These are phyloP conservation scores for Clonostachys rhizophaga DNA, from an alignment of 2,329 filamentous ascomycete genomes.

Conservation along the genomic window DNA sequence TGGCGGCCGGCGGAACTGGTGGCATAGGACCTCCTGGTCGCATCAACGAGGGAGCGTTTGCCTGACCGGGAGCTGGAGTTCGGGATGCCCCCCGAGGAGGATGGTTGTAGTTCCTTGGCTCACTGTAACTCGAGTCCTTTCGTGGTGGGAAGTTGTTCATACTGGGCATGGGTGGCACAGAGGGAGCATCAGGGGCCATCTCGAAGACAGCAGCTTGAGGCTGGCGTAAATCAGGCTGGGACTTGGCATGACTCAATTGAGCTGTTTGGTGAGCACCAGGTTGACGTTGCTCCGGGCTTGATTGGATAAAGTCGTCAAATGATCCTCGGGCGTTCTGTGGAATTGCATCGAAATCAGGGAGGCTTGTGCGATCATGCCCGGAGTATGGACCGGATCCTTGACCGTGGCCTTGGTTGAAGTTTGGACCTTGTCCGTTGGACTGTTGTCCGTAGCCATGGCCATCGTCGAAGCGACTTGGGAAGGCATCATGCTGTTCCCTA, in stretches of 20 bases:
- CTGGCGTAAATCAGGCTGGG: slow-evolving; percentile 61
- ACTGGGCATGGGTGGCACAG: slow-evolving; percentile 43
- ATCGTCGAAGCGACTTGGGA: slow-evolving; percentile 14
- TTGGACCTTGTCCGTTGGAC: background rate
- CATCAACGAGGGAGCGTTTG: slow-evolving; percentile 4
- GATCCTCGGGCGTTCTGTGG: slow-evolving; percentile 29
- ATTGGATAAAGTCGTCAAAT: slow-evolving; percentile 42
- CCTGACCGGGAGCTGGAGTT: slow-evolving; percentile 21
- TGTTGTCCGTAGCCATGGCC: slow-evolving; percentile 24
- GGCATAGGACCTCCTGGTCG: background rate
- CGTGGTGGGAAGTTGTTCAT: slow-evolving; percentile 3
- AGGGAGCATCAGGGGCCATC: slow-evolving; percentile 60
- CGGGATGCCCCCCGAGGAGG: background rate
- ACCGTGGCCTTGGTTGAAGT: background rate
- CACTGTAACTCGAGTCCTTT: slow-evolving; percentile 3
- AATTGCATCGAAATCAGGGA: slow-evolving; percentile 39
- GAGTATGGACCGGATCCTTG: background rate
- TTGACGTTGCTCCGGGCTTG: slow-evolving; percentile 34
- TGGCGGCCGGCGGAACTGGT: background rate
- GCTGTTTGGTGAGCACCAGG: slow-evolving; percentile 44
- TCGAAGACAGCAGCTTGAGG: slow-evolving; percentile 69
- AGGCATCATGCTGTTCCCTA: background rate
- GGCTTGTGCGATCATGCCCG: slow-evolving; percentile 9
- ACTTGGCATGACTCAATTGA: slow-evolving; percentile 56
- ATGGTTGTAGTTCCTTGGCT: background rate